A percentile compares a stretch with the other conserved stretches of the same genome.
phyloP scores from a whole-genome alignment of 345 rosid genomes.

The Sonneratia alba region DNA sequence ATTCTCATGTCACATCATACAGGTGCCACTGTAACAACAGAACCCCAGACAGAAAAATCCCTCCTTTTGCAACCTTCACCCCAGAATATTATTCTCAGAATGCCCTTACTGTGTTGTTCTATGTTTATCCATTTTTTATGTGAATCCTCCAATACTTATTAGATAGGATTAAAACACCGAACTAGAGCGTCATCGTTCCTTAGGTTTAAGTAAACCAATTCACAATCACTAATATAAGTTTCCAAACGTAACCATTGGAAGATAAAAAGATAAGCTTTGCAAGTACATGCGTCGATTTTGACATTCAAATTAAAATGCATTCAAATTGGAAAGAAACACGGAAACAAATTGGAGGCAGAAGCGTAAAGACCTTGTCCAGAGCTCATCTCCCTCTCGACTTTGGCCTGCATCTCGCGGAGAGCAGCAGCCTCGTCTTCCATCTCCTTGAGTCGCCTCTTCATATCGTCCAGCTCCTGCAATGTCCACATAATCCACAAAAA shows the following conservation, averaged over 20 bases:
- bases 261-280: background rate
- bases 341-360: background rate
- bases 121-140: background rate
- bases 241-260: background rate
- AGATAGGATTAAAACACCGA: background rate
- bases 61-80: background rate
- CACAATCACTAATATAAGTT: background rate
- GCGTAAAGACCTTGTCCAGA: slow-evolving; percentile 26
- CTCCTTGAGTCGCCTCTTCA: slow-evolving; percentile 47
- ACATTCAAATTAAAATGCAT: background rate
- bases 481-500: background rate
- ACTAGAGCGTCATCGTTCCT: background rate
- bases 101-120: too few species aligned
- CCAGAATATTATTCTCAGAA: too few species aligned
- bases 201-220: background rate
- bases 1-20: background rate
- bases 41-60: background rate
- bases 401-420: slow-evolving; percentile 50
- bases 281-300: background rate
- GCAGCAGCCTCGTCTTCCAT: slow-evolving; percentile 58
- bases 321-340: background rate
- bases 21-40: background rate
- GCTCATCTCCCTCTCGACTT: slow-evolving; percentile 46
- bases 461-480: slow-evolving; percentile 40
- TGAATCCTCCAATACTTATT: background rate